Base-by-base conservation (phyloP, 345 rosid genomes). In the Reutealis trisperma region DNA sequence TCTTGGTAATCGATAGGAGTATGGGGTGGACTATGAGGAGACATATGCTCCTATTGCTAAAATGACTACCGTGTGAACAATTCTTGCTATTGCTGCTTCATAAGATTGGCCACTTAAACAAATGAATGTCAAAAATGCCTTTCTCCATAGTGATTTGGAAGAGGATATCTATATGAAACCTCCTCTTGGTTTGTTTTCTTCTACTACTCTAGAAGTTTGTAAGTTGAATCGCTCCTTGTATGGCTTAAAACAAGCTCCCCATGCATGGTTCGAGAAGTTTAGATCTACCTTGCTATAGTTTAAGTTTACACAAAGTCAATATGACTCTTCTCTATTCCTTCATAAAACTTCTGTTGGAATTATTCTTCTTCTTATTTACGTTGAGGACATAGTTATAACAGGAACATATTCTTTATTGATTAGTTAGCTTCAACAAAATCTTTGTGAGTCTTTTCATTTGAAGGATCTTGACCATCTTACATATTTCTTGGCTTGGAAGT, bases 401-500 rank as follows among this genome's bases (percentile, higher is more conserved):
- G 8, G 63, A n/a, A 59, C 25, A 59, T 2, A 59, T 59, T 59
- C 13, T n/a, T 59, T n/a, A 59, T 59, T 59, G 63, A 59, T 59
- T 59, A n/a, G 27, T n/a, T 9, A 59, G 3, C 30, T 59, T 59
- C 63, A 59, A 8, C 27, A 59, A 8, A 1, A 59, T n/a, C 63
- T 59, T 59, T 3, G 13, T 6, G 10, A 59, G 27, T 59, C 63
- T 1, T 59, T 59, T 59, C 27, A 59, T 59, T n/a, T 59, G 63
- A 59, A 59, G 63, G 63, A 59, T 59, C 63, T 59, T 59, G 30
- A 27, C n/a, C n/a, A n/a, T n/a, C n/a, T n/a, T n/a, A n/a, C n/a
- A n/a, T n/a, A n/a, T n/a, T n/a, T n/a, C n/a, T n/a, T n/a, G n/a
- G n/a, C n/a, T n/a, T n/a, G n/a, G n/a, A n/a, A n/a, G n/a, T n/a